phyloP scores from a whole-genome alignment of 2,329 filamentous ascomycete species.

The Rhinocladiella similis region DNA sequence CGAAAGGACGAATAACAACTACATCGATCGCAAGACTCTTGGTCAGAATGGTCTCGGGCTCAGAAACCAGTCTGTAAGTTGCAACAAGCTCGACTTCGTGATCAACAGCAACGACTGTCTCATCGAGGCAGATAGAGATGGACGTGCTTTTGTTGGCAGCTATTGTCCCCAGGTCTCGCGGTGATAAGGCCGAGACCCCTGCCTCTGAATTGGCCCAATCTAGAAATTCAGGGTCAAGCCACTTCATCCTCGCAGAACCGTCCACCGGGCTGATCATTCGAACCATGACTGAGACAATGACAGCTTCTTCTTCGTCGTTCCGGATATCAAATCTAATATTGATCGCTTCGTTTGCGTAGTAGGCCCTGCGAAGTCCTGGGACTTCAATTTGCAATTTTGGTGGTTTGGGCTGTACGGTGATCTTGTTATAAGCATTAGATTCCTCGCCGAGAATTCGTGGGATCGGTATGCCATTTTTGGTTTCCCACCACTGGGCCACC shows the following conservation, averaged over 20 bases:
- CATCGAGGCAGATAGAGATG: slow-evolving; percentile 50
- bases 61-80: slow-evolving; percentile 75
- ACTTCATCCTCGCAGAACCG: slow-evolving; percentile 46
- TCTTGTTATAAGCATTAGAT: slow-evolving; percentile 49
- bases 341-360: slow-evolving; percentile 82
- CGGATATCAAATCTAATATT: slow-evolving; percentile 66
- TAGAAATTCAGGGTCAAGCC: slow-evolving; percentile 42
- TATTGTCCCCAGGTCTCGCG: slow-evolving; percentile 28
- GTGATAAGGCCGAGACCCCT: slow-evolving; percentile 10
- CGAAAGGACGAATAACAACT: slow-evolving; percentile 78
- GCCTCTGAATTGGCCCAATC: slow-evolving; percentile 24
- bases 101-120: slow-evolving; percentile 53
- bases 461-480: slow-evolving; percentile 36
- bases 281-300: slow-evolving; percentile 69
- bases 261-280: slow-evolving; percentile 62
- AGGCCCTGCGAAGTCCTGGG: slow-evolving; percentile 64
- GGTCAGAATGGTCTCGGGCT: slow-evolving; percentile 76
- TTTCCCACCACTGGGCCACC: slow-evolving; percentile 45
- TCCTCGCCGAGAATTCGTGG: slow-evolving; percentile 45
- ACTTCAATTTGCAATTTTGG: slow-evolving; percentile 82
- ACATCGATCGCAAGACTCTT: slow-evolving; percentile 71
- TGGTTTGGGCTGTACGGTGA: slow-evolving; percentile 81
- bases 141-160: slow-evolving; percentile 34
- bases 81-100: slow-evolving; percentile 72
- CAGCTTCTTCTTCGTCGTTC: slow-evolving; percentile 82